Evolutionary conservation across 345 rosid genomes (phyloP).

Genomic region (thale cress (Arabidopsis thaliana)): TAIR10.1 NC_003074.8:3985001-3985500

Average conservation of each 20-base stretch:
- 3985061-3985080: slow-evolving; percentile 30
- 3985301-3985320: slow-evolving; percentile 39
- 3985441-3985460: slow-evolving; percentile 28
- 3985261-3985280: background rate
- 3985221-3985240: slow-evolving; percentile 16
- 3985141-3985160: slow-evolving; percentile 5
- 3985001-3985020: background rate
- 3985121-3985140: slow-evolving; percentile 34
- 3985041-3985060: slow-evolving; percentile 18
- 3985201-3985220: slow-evolving; percentile 1
- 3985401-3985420: slow-evolving; percentile 25
- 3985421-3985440: slow-evolving; percentile 31
- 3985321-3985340: slow-evolving; percentile 42
- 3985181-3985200: slow-evolving; percentile 28
- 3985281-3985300: slow-evolving; percentile 36
- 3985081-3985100: background rate
- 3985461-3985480: slow-evolving; percentile 18
- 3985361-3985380: background rate
- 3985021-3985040: slow-evolving; percentile 23
- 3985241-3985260: slow-evolving; percentile 5
- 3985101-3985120: background rate
- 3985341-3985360: slow-evolving; percentile 21
- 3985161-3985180: slow-evolving; percentile 12
- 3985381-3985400: background rate
- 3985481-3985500: background rate